phyloP scores from a whole-genome alignment of 345 rosid species.

The Gossypium ekmanianum region DNA sequence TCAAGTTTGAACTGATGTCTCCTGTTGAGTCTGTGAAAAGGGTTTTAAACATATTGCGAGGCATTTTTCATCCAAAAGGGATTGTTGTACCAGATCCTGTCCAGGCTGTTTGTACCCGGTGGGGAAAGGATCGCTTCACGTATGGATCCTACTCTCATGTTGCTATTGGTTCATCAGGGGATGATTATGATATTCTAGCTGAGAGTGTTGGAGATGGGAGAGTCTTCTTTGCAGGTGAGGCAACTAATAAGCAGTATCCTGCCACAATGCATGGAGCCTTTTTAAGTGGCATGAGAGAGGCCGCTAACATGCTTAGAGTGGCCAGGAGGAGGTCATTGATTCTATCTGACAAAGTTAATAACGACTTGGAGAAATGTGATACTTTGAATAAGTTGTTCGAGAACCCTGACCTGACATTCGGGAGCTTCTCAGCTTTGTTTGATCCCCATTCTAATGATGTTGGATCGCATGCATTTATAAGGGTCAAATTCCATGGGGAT shows the following conservation, averaged over 20 bases:
- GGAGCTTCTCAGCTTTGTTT: constrained; percentile 52
- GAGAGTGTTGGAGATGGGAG: constrained; percentile 92
- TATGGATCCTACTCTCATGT: constrained; percentile 91
- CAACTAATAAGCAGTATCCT: constrained; percentile 89
- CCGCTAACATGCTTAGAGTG: constrained; percentile 76
- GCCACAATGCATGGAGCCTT: constrained; percentile 99
- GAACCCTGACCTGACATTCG: constrained; percentile 50
- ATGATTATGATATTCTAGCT: constrained; percentile 87
- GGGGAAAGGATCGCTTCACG: constrained; percentile 84
- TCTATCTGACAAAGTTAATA: constrained; percentile 24
- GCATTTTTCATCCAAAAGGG: constrained; percentile 84
- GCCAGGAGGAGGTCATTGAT: constrained; percentile 53
- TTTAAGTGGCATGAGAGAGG: constrained; percentile 97
- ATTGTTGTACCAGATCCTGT: constrained; percentile 94
- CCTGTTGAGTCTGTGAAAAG: constrained; percentile 80
- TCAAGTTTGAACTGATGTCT: constrained; percentile 70
- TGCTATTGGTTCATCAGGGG: constrained; percentile 91
- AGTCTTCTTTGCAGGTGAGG: constrained; percentile 97
- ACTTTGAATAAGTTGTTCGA: constrained; percentile 42
- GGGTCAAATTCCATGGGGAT: constrained; percentile 36
- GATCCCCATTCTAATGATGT: constrained; percentile 48
- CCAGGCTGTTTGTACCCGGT: constrained; percentile 85
- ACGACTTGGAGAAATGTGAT: constrained; percentile 26
- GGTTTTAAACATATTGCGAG: constrained; percentile 68
- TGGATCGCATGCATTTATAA: constrained; percentile 46